Evolutionary conservation across 2,329 filamentous ascomycete species (phyloP).

Genomic region (Dactylellina sp.): DNA sequence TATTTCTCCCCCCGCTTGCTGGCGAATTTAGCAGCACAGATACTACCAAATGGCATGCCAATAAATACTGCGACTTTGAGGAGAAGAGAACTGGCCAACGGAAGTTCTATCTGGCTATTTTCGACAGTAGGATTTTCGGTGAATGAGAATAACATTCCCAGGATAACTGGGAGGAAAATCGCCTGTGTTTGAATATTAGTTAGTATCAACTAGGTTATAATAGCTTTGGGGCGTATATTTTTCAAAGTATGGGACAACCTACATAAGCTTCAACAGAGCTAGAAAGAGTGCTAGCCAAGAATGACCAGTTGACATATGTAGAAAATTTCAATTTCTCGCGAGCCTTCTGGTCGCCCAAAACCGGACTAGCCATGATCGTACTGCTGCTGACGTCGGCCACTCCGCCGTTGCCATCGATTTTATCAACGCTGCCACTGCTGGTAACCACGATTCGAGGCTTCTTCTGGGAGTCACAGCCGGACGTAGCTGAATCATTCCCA

Average conservation of each 20-base stretch:
- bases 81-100: not conserved
- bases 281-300: constrained; percentile 6
- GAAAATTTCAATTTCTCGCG: constrained; percentile 3
- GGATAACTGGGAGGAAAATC: constrained; percentile 16
- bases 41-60: constrained; percentile 35
- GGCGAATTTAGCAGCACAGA: constrained; percentile 14
- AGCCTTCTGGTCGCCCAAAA: constrained; percentile 14
- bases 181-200: constrained; percentile 5
- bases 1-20: constrained; percentile 23
- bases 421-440: not conserved
- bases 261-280: constrained; percentile 41
- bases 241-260: not conserved
- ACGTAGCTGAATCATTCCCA: not conserved
- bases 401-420: not conserved
- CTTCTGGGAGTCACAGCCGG: not conserved
- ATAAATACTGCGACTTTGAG: constrained; percentile 30
- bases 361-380: constrained; percentile 30
- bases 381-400: constrained; percentile 3
- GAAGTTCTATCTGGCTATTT: not conserved
- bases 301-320: constrained; percentile 10
- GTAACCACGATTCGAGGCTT: not conserved
- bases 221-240: too few relatives aligned
- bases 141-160: constrained; percentile 11
- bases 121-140: not conserved
- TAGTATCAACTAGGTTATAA: too few relatives aligned